Base-by-base conservation (phyloP, 352 stramenopile genomes). In the Thraustotheca clavata region DNA sequence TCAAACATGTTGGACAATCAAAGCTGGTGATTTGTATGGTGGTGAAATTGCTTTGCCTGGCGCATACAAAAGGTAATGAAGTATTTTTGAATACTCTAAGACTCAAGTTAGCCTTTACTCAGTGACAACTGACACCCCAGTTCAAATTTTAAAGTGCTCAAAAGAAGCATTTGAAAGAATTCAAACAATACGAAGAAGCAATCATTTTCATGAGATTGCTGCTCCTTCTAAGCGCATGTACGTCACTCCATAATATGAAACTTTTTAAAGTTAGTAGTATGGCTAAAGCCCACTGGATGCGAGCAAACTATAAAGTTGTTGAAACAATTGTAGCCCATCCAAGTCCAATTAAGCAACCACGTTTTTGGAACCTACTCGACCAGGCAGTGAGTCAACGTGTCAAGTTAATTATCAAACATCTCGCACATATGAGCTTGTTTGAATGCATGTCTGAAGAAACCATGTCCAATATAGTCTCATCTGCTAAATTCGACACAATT, bases 371-470 rank as follows among this genome's bases (percentile, higher is more conserved):
- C 14, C 38, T 65, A 2, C 18, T 65, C 1, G 57, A 65, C n/a
- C 36, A 65, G 40, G 57, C 57, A 6, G 57, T 41, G 35, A 65
- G 36, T 34, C 57, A 65, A 46, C 57, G 57, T 32, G 43, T 65
- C 24, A 65, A 65, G 36, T 32, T 65, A 24, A 65, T 65, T 46
- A 65, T 65, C 57, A 65, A 65, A 46, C 57, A 65, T 20, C 57
- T 65, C 36, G 38, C 57, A 18, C 18, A 52, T 20, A 65, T 65
- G 57, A 41, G 31, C n/a, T 14, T 54, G 12, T 65, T 65, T 32
- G 40, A 65, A 22, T 46, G 38, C 38, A 65, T 65, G 57, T 20
- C 35, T 27, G 57, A 65, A 22, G 57, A 24, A 39, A 65, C 57
- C 6, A 65, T 65, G 8, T 54, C 57, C 38, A 31, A 11, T 46